Evolutionary conservation across 2,329 filamentous ascomycete species (phyloP).

Genomic region (Colletotrichum sp.): DNA sequence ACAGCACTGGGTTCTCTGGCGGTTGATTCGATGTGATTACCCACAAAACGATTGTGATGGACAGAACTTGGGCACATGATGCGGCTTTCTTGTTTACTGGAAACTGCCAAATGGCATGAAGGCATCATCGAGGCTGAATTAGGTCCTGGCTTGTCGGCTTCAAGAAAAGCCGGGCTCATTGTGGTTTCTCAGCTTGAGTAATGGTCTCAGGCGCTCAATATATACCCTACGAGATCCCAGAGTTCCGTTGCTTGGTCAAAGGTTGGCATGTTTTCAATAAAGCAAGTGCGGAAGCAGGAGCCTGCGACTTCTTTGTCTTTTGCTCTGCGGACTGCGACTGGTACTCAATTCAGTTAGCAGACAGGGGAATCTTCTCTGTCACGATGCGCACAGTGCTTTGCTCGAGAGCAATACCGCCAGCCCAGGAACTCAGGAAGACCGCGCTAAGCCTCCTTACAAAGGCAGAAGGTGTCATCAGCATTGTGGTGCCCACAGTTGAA

Average conservation of each 20-base stretch:
- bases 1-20: not conserved
- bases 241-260: not conserved
- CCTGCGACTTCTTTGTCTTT: not conserved
- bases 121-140: not conserved
- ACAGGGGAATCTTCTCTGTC: not conserved
- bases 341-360: not conserved
- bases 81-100: not conserved
- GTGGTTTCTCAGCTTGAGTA: not conserved
- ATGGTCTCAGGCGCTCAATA: not conserved
- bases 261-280: not conserved
- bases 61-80: not conserved
- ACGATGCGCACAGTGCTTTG: not conserved
- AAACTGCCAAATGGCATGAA: not conserved
- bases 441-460: not conserved
- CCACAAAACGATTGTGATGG: accelerated
- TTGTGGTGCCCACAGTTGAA: too few species aligned
- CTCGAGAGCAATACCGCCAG: not conserved
- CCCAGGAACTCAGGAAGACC: not conserved
- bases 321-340: not conserved
- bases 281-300: not conserved
- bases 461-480: not conserved
- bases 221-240: accelerated
- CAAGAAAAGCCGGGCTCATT: not conserved
- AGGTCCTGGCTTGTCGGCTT: not conserved
- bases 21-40: not conserved